Base-by-base conservation (phyloP, 805 yeast species). In the Pichia ethanolica region DNA sequence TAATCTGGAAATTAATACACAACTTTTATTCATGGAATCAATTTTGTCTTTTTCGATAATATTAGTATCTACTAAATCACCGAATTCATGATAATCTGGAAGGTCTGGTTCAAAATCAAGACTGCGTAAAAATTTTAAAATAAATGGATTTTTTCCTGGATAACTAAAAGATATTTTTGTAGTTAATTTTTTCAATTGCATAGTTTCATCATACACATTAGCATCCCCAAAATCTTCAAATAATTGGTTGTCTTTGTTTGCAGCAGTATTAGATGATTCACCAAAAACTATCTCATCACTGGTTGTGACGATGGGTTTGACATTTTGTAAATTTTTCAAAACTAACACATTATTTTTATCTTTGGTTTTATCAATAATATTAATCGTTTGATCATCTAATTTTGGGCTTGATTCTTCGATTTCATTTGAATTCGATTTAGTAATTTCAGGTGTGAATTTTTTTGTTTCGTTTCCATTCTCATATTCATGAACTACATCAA, bases 21-120 rank as follows among this genome's bases (percentile, higher is more conserved):
- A 26, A 28, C 33, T 42, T 33, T 35, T 42, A 20, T 38, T 7
- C 7, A 39, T 9, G n/a, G 47, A 39, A 14, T 44, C 46, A 33
- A 30, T 26, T 20, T 34, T 10, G 4, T 14, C 30, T 37, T 33
- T 54, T 1, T 40, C 27, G 20, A 35, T 47, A 11, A 36, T 26
- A 5, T 5, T 8, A 6, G 32, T 12, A 8, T 47, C 55, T 7
- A 66, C 34, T 2, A 48, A 47, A 4, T 71, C 63, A 0, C 93
- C 93, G 71, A 89, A 87, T 57, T 86, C 95, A 14, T 73, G 65
- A 54, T 81, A 85, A 46, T 81, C 82, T 40, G 73, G 74, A 46
- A 83, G 60, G 0, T 75, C 68, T 0, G 89, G 86, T 37, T 76
- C 81, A 48, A 82, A 72, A 20, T 70, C 70, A 25, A 82, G 70